Evolutionary conservation across 2,329 filamentous ascomycete genomes (phyloP).

Genomic region (Trichocomaceae sp.): DNA sequence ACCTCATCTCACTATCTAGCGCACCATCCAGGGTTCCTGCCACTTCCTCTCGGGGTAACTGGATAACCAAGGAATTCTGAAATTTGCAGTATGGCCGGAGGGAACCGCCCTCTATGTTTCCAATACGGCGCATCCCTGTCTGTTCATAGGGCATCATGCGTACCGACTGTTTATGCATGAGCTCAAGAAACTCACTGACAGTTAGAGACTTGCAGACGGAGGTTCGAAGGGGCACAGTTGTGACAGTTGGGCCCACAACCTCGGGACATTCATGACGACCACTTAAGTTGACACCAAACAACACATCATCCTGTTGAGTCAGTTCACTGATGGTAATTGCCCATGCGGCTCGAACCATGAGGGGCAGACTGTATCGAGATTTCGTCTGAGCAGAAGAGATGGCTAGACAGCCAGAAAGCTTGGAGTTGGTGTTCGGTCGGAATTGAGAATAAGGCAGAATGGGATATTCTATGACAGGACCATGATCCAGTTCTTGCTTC

Average conservation of each 20-base stretch:
- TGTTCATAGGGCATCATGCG: slow-evolving; percentile 55
- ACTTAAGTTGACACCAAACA: slow-evolving; percentile 35
- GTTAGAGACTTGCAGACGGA: slow-evolving; percentile 25
- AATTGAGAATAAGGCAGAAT: slow-evolving; percentile 43
- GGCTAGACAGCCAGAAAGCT: background rate
- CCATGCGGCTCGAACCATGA: slow-evolving; percentile 32
- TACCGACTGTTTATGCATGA: slow-evolving; percentile 48
- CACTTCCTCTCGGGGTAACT: no score
- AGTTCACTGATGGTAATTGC: slow-evolving; percentile 29
- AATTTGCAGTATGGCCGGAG: no score
- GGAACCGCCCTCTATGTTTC: no score
- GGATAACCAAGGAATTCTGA: no score
- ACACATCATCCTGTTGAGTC: slow-evolving; percentile 30
- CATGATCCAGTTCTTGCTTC: slow-evolving; percentile 40
- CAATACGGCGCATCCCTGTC: slow-evolving; percentile 31
- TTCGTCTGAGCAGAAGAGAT: background rate
- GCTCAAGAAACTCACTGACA: slow-evolving; percentile 44
- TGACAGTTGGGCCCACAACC: slow-evolving; percentile 35
- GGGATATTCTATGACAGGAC: slow-evolving; percentile 32
- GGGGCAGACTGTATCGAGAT: background rate
- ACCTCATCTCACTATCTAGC: no score
- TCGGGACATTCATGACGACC: slow-evolving; percentile 35
- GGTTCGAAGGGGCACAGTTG: slow-evolving; percentile 31
- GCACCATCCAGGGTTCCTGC: no score
- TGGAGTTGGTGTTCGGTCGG: slow-evolving; percentile 22